These are phyloP conservation scores for Teunomyces aglyptinius DNA, from an alignment of 805 yeast species.

Conservation along the genomic window DNA sequence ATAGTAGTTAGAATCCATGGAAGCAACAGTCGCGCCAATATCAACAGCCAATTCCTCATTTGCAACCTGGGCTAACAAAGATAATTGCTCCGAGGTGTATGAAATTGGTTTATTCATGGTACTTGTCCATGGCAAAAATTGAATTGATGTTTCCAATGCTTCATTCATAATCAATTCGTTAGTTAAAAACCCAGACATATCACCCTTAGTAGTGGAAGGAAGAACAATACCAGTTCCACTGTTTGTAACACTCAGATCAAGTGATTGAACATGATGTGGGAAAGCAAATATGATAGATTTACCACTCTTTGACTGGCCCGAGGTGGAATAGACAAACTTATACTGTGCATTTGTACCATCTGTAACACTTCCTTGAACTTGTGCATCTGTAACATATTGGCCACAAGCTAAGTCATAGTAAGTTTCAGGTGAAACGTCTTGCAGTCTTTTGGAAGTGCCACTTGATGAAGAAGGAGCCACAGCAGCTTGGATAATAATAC, in stretches of 20 bases:
- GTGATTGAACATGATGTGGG: constrained; percentile 50
- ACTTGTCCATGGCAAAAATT: constrained; percentile 47
- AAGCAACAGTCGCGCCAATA: constrained; percentile 39
- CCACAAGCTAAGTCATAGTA: constrained; percentile 70
- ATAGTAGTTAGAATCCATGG: constrained; percentile 44
- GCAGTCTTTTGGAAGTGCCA: constrained; percentile 8
- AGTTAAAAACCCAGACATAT: constrained; percentile 46
- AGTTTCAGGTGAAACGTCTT: constrained; percentile 22
- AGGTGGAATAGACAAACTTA: constrained; percentile 46
- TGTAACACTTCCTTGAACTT: constrained; percentile 45
- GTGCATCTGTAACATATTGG: constrained; percentile 52
- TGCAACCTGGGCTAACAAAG: constrained; percentile 44
- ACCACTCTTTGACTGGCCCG: constrained; percentile 49
- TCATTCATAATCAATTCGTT: constrained; percentile 37
- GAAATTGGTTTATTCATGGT: constrained; percentile 26
- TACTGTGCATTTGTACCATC: constrained; percentile 48
- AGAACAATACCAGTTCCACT: constrained; percentile 42
- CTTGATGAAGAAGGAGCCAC: constrained; percentile 37
- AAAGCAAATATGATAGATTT: constrained; percentile 49
- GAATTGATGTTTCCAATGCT: constrained; percentile 36
- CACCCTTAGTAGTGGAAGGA: constrained; percentile 51
- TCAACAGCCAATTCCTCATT: constrained; percentile 47
- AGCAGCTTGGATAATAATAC: constrained; percentile 53
- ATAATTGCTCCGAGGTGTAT: constrained; percentile 45
- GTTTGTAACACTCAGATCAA: constrained; percentile 24